Conservation (phyloP, 2,329 filamentous ascomycete species). For the Metarhizium sp. region DNA sequence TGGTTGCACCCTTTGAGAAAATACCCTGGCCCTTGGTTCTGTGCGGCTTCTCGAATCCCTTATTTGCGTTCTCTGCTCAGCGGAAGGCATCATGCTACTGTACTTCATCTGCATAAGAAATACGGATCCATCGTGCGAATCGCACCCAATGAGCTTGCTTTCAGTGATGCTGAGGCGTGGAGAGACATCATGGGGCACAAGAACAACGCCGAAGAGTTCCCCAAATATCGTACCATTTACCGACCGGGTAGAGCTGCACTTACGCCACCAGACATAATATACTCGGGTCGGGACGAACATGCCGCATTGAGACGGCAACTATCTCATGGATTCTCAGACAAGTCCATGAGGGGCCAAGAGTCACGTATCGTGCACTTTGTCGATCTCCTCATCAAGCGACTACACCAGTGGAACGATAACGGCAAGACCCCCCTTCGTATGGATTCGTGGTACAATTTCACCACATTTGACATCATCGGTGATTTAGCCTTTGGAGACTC, state of each 20-base stretch:
- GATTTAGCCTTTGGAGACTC: conserved; percentile 18
- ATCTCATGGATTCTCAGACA: conserved; percentile 15
- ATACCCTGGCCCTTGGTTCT: conserved; percentile 19
- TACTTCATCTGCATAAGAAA: conserved; percentile 20
- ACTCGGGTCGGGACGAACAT: conserved; percentile 8
- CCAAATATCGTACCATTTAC: conserved; percentile 2
- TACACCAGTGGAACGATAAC: conserved; percentile 20
- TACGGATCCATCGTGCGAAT: conserved; percentile 37
- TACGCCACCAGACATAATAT: conserved; percentile 4
- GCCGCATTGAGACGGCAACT: conserved; percentile 8
- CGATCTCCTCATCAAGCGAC: conserved; percentile 25
- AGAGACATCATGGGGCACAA: conserved; percentile 26
- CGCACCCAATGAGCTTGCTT: conserved; percentile 36
- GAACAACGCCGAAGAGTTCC: conserved; percentile 1
- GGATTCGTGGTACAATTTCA: conserved; percentile 16
- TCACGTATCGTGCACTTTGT: conserved; percentile 26
- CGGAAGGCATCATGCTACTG: conserved; percentile 13
- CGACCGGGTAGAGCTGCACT: neutral
- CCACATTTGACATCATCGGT: conserved; percentile 20
- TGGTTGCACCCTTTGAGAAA: conserved; percentile 22
- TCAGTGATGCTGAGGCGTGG: conserved; percentile 25
- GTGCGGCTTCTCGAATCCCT: conserved; percentile 4
- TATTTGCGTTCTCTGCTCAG: conserved; percentile 4
- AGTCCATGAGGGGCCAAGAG: conserved; percentile 15
- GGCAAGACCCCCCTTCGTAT: conserved; percentile 8